Evolutionary conservation across 2,329 filamentous ascomycete genomes (phyloP).

Genomic region (Apiospora aurea): DNA sequence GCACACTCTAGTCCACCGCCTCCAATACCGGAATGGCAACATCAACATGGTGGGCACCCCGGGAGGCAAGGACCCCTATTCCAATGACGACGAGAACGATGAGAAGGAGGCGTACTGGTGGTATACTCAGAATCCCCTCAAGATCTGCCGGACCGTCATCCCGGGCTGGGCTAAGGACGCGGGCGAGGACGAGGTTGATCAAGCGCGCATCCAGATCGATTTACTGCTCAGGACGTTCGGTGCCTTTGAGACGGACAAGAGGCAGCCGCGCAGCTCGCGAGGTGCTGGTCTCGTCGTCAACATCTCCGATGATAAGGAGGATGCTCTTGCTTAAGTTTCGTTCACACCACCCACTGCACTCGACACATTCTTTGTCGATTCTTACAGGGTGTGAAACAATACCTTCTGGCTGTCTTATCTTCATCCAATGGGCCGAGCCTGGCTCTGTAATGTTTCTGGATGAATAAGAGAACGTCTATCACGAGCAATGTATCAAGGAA

Average conservation of each 20-base stretch:
- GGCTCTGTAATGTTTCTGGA: too few species aligned
- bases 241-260: neutral
- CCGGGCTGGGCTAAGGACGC: neutral
- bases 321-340: neutral
- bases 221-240: slow-evolving; percentile 5
- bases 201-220: neutral
- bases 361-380: too few species aligned
- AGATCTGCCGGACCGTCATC: neutral
- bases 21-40: slow-evolving; percentile 28
- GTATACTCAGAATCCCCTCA: neutral
- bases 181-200: neutral
- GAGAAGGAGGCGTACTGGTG: neutral
- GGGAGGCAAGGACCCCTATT: slow-evolving; percentile 29
- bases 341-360: neutral
- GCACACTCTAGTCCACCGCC: slow-evolving; percentile 28
- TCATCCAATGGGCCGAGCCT: neutral
- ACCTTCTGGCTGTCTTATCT: neutral
- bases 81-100: neutral
- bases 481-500: neutral
- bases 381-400: too few species aligned
- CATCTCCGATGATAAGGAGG: neutral
- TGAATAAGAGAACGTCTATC: neutral
- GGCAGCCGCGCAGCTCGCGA: neutral
- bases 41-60: slow-evolving; percentile 30
- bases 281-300: neutral